These are phyloP conservation scores for Candida awuae DNA, from an alignment of 805 yeast genomes.

Conservation along the genomic window DNA sequence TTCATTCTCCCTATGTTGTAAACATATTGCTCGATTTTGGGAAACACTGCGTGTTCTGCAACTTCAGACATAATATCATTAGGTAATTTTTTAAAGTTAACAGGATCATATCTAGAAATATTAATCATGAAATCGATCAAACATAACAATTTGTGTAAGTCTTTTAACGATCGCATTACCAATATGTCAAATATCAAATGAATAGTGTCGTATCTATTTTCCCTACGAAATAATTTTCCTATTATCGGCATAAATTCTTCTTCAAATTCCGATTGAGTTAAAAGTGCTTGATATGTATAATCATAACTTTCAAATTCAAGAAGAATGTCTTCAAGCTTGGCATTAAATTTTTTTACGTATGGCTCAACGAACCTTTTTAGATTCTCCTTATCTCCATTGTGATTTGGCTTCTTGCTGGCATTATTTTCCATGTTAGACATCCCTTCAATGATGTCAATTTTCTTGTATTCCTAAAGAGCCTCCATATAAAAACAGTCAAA, in stretches of 20 bases:
- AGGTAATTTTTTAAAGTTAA: slow-evolving; percentile 17
- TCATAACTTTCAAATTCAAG: slow-evolving; percentile 17
- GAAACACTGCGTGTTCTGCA: slow-evolving; percentile 8
- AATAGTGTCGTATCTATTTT: slow-evolving; percentile 11
- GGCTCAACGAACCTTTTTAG: background rate
- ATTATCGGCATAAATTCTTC: slow-evolving; percentile 16
- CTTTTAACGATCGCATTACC: slow-evolving; percentile 1
- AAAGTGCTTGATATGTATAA: slow-evolving; percentile 16
- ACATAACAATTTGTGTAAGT: slow-evolving; percentile 16
- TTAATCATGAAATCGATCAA: slow-evolving; percentile 21
- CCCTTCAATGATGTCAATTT: too few relatives aligned
- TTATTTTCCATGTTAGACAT: too few relatives aligned
- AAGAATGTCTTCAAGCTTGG: slow-evolving; percentile 13
- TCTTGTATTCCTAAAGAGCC: too few relatives aligned
- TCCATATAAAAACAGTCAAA: too few relatives aligned
- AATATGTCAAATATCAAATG: slow-evolving; percentile 14
- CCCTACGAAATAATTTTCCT: slow-evolving; percentile 13
- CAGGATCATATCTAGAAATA: slow-evolving; percentile 17
- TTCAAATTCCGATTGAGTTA: slow-evolving; percentile 19
- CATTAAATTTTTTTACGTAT: slow-evolving; percentile 5
- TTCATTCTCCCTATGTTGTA: slow-evolving; percentile 17
- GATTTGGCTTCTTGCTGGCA: too few relatives aligned
- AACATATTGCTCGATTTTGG: slow-evolving; percentile 11
- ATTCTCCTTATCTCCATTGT: too few relatives aligned
- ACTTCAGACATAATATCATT: slow-evolving; percentile 16